These are phyloP conservation scores for Nannochloropsis gaditana DNA, from an alignment of 108 stramenopile species.

Conservation along the genomic window DNA sequence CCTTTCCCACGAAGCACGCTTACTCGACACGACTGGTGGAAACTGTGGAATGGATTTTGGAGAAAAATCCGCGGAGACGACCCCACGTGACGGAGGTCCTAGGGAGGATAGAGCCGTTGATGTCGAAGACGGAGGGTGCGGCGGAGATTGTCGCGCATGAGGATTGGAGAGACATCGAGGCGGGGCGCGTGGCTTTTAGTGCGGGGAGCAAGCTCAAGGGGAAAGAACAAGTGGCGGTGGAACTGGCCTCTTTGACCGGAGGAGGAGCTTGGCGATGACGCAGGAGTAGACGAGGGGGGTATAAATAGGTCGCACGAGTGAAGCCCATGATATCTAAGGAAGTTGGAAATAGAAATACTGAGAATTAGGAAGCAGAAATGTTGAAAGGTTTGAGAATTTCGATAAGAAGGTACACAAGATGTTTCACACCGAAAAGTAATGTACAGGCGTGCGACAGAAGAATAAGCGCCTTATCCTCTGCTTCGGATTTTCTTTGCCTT, in stretches of 20 bases:
- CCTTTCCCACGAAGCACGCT: not conserved
- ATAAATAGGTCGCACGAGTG: not conserved
- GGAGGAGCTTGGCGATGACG: not conserved
- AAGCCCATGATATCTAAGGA: too few relatives aligned
- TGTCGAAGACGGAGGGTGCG: not conserved
- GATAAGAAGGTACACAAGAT: too few relatives aligned
- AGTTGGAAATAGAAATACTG: too few relatives aligned
- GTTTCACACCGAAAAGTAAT: too few relatives aligned
- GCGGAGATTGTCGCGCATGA: not conserved
- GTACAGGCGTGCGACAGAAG: too few relatives aligned
- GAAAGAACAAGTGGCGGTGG: not conserved
- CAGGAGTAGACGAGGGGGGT: not conserved
- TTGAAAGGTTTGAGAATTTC: too few relatives aligned
- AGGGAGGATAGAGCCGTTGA: slow-evolving; percentile 20
- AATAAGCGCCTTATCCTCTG: too few relatives aligned
- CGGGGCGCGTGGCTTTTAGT: too few relatives aligned
- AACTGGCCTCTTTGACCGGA: not conserved
- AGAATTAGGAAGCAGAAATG: too few relatives aligned
- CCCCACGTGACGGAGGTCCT: slow-evolving; percentile 36
- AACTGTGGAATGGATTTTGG: slow-evolving; percentile 12
- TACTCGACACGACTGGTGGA: not conserved
- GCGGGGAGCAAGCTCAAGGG: not conserved
- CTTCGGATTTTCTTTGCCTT: too few relatives aligned
- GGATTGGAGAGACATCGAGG: too few relatives aligned
- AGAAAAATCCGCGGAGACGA: slow-evolving; percentile 35